Percentiles rank a stretch among this genome's conserved stretches.
These are phyloP conservation scores for Ilyonectria robusta DNA, from an alignment of 2,329 filamentous ascomycete species.

Conservation along the genomic window DNA sequence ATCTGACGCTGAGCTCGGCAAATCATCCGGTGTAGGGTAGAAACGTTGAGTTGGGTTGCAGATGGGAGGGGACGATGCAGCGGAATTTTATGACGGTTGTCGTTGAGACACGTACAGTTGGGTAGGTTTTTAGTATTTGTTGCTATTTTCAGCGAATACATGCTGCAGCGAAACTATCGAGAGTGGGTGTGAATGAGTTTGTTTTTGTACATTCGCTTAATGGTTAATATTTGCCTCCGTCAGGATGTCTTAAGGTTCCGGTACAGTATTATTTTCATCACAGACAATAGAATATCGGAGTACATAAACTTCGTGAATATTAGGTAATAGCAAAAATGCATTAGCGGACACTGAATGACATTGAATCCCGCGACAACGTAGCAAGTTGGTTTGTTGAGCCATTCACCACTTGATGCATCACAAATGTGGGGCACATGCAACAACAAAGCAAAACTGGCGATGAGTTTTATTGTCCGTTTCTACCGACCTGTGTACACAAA, in stretches of 20 bases:
- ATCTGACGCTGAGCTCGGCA: slow-evolving; percentile 17
- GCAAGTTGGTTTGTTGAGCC: slow-evolving; percentile 7
- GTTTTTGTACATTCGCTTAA: slow-evolving; percentile 9
- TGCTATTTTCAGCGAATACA: neutral
- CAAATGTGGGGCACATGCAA: slow-evolving; percentile 10
- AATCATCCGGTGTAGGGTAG: slow-evolving; percentile 19
- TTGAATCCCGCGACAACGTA: neutral
- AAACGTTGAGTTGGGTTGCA: neutral
- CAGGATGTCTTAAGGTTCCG: too few species aligned
- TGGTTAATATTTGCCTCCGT: too few species aligned
- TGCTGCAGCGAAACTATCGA: neutral
- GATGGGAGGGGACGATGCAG: neutral
- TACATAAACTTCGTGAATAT: too few species aligned
- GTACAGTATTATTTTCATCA: too few species aligned
- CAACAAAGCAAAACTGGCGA: slow-evolving; percentile 23
- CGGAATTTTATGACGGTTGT: neutral
- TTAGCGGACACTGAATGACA: neutral
- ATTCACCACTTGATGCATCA: neutral
- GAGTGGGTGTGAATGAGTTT: neutral
- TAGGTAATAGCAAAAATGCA: too few species aligned
- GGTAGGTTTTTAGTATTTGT: neutral
- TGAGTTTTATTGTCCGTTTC: slow-evolving; percentile 1
- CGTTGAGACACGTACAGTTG: neutral
- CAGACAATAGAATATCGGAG: too few species aligned
- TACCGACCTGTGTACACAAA: neutral